Base-by-base conservation (phyloP, 164 flowering plant species). In the Cinnamomum micranthum region DNA sequence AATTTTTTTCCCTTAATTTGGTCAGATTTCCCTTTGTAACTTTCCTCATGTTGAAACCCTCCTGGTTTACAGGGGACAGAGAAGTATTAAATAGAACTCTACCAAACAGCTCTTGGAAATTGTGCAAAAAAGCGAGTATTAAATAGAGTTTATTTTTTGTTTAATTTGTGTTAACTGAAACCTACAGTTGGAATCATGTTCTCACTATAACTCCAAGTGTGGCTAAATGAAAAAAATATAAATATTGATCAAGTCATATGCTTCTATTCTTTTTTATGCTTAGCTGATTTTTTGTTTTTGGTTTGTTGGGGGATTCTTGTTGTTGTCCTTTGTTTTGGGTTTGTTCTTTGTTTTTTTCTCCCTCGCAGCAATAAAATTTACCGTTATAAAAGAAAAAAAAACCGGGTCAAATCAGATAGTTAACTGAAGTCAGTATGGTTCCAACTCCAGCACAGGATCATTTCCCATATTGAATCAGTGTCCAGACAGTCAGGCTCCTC, bases 171-270 rank as follows among this genome's bases (percentile, higher is more conserved):
- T 65, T 58, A 80, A 71, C 79, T 79, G 81, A 76, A 74, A 84
- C 97, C 74, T 78, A 94, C 98, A 51, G 97, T 94, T 80, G 97
- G 98, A 80, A 94, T 92, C 96, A 91, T 90, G 83, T 94, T 96
- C 76, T 94, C 98, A 72, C 83, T 91, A 79, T 91, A 94, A 73
- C 94, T 94, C 70, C 98, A 96, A 3, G 93, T 90, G 96, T 94
- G 87, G 71, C 60, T 69, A 72, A 83, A 41, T 9, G 70, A 55
- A 19, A 52, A 14, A 22, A 11, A 68, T 58, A 31, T 31, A 31
- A 31, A 31, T 31, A 31, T 31, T 4, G 35, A 31, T 31, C 35
- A 15, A 55, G 60, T 55, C n/a, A 55, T 17, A 31, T 31, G 6
- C 35, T 31, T 31, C 35, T 4, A 31, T 31, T 31, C 35, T 31